Base-by-base conservation (phyloP, 805 yeast genomes). In the Peterozyma toletana region DNA sequence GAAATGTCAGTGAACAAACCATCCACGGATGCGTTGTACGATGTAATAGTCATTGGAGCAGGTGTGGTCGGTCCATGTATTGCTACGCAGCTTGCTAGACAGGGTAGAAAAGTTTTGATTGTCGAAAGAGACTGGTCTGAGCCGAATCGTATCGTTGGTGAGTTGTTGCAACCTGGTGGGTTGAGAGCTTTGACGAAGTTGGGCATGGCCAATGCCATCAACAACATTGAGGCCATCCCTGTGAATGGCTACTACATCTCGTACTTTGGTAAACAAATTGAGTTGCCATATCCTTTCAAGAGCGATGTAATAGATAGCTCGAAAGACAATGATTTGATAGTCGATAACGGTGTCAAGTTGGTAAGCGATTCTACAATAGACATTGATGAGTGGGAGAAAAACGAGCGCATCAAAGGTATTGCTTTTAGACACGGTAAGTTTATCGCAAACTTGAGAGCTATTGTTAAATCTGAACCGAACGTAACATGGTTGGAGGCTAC, bases 141-240 rank as follows among this genome's bases (percentile, higher is more conserved):
- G 60, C 99, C 99, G 2, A 96, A 93, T 62, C 74, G 99, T 53
- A 93, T 93, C 45, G 98, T 93, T 30, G 99, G 99, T 35, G 99
- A 93, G 62, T 73, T 93, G 56, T 73, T 93, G 75, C 99, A 93
- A 63, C 99, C 99, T 3, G 90, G 88, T 33, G 99, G 99, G n/a
- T 66, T 93, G 29, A 79, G 83, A 58, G 91, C 96, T 1, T 68
- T 93, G 45, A 71, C 73, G 51, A 82, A 87, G 52, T 67, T 93
- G 30, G 98, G 96, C 5, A 80, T 93, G 88, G 75, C 75, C 15
- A 77, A 78, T 50, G 82, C 90, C 2, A 58, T 87, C 30, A 83
- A 84, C 50, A 74, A 73, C 41, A 87, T 88, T 41, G 90, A 80
- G 36, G 96, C 97, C 7, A 75, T 77, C 9, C 79, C 77, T 18